phyloP scores from a whole-genome alignment of 768 basidiomycete species.

The Lactifluus subvellereus region DNA sequence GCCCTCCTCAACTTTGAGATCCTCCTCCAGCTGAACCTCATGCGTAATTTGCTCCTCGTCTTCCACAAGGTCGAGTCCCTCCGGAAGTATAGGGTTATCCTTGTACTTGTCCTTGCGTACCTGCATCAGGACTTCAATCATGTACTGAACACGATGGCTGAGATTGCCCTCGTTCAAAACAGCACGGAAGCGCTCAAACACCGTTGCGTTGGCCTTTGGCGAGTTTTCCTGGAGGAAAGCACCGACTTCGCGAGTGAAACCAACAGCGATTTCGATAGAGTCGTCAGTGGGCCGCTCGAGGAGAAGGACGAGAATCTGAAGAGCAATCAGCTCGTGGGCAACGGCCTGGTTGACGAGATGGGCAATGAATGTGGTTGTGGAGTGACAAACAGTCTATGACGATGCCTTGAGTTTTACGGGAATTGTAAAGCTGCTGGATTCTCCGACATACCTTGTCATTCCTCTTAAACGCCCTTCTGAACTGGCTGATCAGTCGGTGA shows the following conservation, averaged over 20 bases:
- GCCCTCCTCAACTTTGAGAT: constrained; percentile 90
- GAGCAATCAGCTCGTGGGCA: constrained; percentile 88
- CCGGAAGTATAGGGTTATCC: constrained; percentile 92
- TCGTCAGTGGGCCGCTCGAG: constrained; percentile 96
- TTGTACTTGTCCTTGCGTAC: constrained; percentile 99
- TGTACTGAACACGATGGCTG: constrained; percentile 96
- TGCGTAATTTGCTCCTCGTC: constrained; percentile 99
- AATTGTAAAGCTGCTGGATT: background rate
- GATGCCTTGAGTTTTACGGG: constrained; percentile 7
- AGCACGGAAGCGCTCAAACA: constrained; percentile 95
- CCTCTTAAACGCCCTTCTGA: constrained; percentile 88
- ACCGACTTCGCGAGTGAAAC: constrained; percentile 96
- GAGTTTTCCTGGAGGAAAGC: constrained; percentile 90
- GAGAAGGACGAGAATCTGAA: constrained; percentile 92
- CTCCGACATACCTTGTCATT: constrained; percentile 81
- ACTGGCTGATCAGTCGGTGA: constrained; percentile 88
- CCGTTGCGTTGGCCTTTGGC: constrained; percentile 89
- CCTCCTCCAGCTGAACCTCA: constrained; percentile 85
- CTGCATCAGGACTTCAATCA: constrained; percentile 99
- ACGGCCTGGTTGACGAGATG: constrained; percentile 64
- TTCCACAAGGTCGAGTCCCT: constrained; percentile 93
- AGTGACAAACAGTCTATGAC: constrained; percentile 83
- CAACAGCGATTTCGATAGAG: constrained; percentile 96
- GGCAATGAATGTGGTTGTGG: constrained; percentile 78
- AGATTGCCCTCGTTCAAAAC: constrained; percentile 93